Base-by-base conservation (phyloP, 2,329 filamentous ascomycete species). In the Aspergillus sp. region DNA sequence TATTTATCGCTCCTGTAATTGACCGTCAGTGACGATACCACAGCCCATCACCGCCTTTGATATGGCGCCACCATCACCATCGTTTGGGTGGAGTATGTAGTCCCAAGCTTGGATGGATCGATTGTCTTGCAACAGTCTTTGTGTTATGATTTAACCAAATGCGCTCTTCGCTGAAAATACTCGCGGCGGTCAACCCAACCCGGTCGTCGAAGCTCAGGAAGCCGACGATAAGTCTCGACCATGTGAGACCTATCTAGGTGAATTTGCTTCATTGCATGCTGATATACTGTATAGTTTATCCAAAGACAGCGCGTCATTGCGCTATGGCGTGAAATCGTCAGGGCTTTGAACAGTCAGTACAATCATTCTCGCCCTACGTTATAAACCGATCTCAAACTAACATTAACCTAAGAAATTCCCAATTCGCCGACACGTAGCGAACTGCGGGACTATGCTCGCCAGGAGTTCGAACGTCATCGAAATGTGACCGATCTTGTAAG, bases 391-490 rank as follows among this genome's bases (percentile, higher is more conserved):
- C 25, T 64, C 31, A 6, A 34, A 17, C n/a, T 23, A 38, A 38
- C 54, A 30, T 43, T 31, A 11, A 9, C 23, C 9, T 3, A 59
- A 80, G 78, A 77, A 65, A 74, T 80, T 17, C 77, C 79, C 1
- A 70, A 71, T 7, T 79, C 78, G 11, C 62, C 75, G 11, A 77
- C 75, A n/a, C 73, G 79, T 11, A 68, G 70, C 55, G 80, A 82
- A 64, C 64, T 81, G 52, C 71, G 72, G 7, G 69, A 62, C n/a
- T 81, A 81, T 65, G 80, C 80, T 23, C 76, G 79, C 3, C 64
- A 73, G 22, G 80, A 81, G 61, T 82, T 82, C 59, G 75, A 77
- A 60, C 73, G 80, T 17, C 77, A 81, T 70, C 74, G 72, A 15
- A 63, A 75, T 41, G 75, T 81, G n/a, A 74, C 72, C 3, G 80